Evolutionary conservation across 2,329 filamentous ascomycete species (phyloP).

Genomic region (Arthrobotrys entomopaga): DNA sequence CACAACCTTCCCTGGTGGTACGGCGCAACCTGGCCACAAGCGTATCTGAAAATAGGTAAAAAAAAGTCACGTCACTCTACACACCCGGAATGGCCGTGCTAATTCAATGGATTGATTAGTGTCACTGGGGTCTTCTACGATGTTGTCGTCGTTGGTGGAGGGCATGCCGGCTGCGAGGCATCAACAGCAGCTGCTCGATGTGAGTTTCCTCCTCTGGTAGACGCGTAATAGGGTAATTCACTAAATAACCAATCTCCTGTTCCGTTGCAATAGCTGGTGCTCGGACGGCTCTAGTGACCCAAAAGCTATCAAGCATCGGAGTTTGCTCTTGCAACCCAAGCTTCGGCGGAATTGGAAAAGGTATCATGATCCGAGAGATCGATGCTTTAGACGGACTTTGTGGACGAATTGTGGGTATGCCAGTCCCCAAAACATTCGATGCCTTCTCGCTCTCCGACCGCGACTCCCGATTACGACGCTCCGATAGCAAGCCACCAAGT

Average conservation of each 20-base stretch:
- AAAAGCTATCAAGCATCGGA: conserved; percentile 85
- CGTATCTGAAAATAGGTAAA: conserved; percentile 41
- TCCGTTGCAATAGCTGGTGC: conserved; percentile 71
- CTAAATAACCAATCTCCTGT: no score
- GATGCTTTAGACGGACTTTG: conserved; percentile 93
- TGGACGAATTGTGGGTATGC: conserved; percentile 70
- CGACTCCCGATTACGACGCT: not conserved
- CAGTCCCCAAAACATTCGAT: not conserved
- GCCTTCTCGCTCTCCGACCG: not conserved
- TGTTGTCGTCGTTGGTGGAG: conserved; percentile 94
- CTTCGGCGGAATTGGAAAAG: conserved; percentile 98
- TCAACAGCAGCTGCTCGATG: conserved; percentile 84
- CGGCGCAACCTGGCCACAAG: conserved; percentile 40
- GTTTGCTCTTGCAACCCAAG: conserved; percentile 97
- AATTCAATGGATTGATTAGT: conserved; percentile 18
- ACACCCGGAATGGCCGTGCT: conserved; percentile 2
- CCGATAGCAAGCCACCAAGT: no score
- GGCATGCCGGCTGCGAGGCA: conserved; percentile 94
- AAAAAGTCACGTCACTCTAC: not conserved
- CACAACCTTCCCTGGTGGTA: conserved; percentile 1
- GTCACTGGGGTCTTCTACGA: conserved; percentile 69
- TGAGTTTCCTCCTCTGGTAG: conserved; percentile 20
- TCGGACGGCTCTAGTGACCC: conserved; percentile 87
- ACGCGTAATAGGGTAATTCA: no score
- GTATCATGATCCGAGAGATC: conserved; percentile 92